These are phyloP conservation scores for Russula abietina DNA, from an alignment of 768 basidiomycete genomes.

Conservation along the genomic window DNA sequence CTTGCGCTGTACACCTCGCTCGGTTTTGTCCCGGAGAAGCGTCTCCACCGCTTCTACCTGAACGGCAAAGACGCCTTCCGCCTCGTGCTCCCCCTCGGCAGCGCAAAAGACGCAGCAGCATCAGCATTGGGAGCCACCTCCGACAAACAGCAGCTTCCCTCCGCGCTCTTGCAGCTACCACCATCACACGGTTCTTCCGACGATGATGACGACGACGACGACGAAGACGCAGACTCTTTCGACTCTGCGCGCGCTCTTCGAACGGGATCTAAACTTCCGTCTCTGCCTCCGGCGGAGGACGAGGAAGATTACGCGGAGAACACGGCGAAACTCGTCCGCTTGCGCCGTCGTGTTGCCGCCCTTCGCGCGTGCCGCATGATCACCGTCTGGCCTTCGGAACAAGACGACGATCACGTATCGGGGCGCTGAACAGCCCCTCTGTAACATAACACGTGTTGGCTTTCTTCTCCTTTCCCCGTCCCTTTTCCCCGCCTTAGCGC, in stretches of 20 bases:
- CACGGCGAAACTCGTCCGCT: conserved; percentile 12
- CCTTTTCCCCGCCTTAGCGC: too few relatives aligned
- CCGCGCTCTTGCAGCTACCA: background rate
- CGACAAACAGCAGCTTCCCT: background rate
- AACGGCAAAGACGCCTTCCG: conserved; percentile 96
- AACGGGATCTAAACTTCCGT: background rate
- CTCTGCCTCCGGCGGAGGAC: background rate
- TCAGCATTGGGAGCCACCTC: background rate
- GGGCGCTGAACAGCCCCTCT: conserved; percentile 11
- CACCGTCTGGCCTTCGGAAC: conserved; percentile 22
- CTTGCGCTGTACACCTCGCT: conserved; percentile 85
- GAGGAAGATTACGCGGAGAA: conserved; percentile 10
- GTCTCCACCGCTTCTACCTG: conserved; percentile 90
- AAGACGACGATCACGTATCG: conserved; percentile 23
- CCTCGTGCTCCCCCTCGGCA: conserved; percentile 58
- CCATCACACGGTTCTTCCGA: background rate
- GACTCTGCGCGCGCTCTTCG: background rate
- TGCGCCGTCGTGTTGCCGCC: conserved; percentile 19
- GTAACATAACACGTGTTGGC: background rate
- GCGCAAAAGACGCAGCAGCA: background rate
- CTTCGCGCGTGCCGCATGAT: conserved; percentile 23
- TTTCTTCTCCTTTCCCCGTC: background rate
- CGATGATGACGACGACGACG: conserved; percentile 3
- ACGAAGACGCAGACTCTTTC: too few relatives aligned
- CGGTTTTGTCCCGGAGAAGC: conserved; percentile 94